Conservation (phyloP, 1,139 yeast species). For the Lodderomyces parapsilosis region DNA sequence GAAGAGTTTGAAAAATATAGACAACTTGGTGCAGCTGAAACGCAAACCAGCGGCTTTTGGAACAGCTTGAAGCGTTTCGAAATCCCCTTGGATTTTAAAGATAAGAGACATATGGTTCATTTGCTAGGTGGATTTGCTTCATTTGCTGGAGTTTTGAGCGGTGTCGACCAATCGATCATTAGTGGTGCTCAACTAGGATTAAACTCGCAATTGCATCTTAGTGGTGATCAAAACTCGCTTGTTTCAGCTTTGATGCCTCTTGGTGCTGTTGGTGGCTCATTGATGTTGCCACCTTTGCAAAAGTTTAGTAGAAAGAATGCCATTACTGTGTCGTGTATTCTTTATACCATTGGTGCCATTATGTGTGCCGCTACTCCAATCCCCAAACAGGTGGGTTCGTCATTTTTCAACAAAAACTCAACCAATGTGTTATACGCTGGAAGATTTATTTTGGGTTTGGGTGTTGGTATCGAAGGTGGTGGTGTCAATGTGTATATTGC, state of each 20-base stretch:
- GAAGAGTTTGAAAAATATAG: slow-evolving; percentile 27
- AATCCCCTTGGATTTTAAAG: slow-evolving; percentile 33
- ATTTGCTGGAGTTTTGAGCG: slow-evolving; percentile 59
- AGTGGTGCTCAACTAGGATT: slow-evolving; percentile 57
- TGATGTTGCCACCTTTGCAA: slow-evolving; percentile 49
- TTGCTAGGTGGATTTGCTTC: slow-evolving; percentile 53
- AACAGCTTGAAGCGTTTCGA: slow-evolving; percentile 24
- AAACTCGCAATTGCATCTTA: slow-evolving; percentile 34
- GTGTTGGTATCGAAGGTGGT: slow-evolving; percentile 62
- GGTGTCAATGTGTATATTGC: slow-evolving; percentile 59
- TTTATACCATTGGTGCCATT: slow-evolving; percentile 57
- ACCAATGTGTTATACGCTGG: slow-evolving; percentile 48
- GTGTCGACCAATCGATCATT: slow-evolving; percentile 56
- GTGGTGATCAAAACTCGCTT: slow-evolving; percentile 38
- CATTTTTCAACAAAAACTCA: slow-evolving; percentile 23
- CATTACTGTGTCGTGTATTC: slow-evolving; percentile 51
- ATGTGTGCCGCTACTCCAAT: slow-evolving; percentile 45
- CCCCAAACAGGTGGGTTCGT: slow-evolving; percentile 9
- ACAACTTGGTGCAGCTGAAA: slow-evolving; percentile 18
- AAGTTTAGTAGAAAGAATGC: slow-evolving; percentile 52
- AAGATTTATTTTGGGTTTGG: slow-evolving; percentile 54
- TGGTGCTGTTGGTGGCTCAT: slow-evolving; percentile 56
- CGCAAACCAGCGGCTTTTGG: slow-evolving; percentile 19
- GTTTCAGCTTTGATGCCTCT: slow-evolving; percentile 59
- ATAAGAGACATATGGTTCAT: slow-evolving; percentile 44